Evolutionary conservation across 257 asterid genomes (phyloP).

Genomic region (Striga asiatica): DNA sequence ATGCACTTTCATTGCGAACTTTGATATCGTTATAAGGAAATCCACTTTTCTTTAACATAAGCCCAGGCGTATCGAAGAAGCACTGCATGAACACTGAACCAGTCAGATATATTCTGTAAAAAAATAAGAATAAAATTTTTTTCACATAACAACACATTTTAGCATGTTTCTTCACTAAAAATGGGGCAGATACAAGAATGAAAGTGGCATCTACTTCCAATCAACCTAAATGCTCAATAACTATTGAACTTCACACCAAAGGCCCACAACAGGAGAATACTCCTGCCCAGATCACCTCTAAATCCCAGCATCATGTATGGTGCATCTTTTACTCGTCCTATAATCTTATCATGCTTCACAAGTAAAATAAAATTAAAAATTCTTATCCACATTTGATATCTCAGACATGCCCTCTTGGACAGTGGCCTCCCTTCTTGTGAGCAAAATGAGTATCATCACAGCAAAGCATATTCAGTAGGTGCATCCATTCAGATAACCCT

Average conservation of each 20-base stretch:
- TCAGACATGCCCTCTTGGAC: too few species aligned
- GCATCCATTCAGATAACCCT: neutral
- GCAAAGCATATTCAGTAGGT: neutral
- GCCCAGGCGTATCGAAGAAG: constrained; percentile 97
- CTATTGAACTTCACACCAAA: neutral
- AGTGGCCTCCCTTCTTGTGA: too few species aligned
- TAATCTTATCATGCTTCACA: neutral
- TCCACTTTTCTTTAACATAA: constrained; percentile 87
- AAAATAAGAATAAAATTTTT: neutral
- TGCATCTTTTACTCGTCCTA: neutral
- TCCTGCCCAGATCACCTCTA: constrained; percentile 2
- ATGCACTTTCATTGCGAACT: constrained; percentile 80
- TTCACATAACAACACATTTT: neutral
- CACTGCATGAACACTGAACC: constrained; percentile 47
- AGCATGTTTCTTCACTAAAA: neutral
- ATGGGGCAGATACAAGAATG: neutral
- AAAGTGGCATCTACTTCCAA: neutral
- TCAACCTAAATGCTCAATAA: neutral
- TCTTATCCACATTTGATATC: too few species aligned
- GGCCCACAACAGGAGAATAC: neutral
- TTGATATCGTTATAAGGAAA: constrained; percentile 69
- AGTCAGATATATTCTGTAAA: constrained; percentile 18
- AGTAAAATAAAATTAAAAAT: too few species aligned
- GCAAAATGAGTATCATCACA: too few species aligned
- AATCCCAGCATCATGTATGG: neutral